Percentiles rank a stretch among this genome's conserved stretches.
phyloP scores from a whole-genome alignment of 2,329 filamentous ascomycete genomes.

The Coniochaeta sp. region DNA sequence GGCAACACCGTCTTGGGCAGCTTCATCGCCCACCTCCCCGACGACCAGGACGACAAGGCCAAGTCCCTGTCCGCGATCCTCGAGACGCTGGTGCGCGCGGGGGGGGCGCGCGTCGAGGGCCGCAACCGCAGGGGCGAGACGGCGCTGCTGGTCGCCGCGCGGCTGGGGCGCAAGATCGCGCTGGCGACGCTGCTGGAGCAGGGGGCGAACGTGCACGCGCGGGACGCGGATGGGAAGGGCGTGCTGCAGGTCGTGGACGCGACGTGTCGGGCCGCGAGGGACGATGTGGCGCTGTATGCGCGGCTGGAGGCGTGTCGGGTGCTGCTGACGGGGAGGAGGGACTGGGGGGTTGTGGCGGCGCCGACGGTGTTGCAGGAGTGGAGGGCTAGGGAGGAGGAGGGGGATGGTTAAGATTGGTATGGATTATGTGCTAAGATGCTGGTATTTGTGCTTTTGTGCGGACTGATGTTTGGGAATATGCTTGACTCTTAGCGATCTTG shows the following conservation, averaged over 20 bases:
- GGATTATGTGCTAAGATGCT: no score
- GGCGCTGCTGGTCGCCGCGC: constrained; percentile 45
- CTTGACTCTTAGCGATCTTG: no score
- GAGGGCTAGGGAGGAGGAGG: constrained; percentile 3
- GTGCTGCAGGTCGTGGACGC: constrained; percentile 33
- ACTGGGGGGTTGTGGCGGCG: constrained; percentile 17
- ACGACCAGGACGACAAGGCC: constrained; percentile 41
- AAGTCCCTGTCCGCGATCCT: constrained; percentile 37
- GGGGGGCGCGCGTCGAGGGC: constrained; percentile 39
- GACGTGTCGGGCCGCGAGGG: constrained; percentile 13
- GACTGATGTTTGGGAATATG: no score
- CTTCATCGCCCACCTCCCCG: constrained; percentile 41
- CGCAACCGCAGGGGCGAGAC: constrained; percentile 50
- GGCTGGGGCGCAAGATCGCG: constrained; percentile 45
- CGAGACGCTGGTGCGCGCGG: constrained; percentile 29
- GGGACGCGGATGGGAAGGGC: constrained; percentile 35
- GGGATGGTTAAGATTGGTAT: neutral
- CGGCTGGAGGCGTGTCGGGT: constrained; percentile 22
- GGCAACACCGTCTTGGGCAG: constrained; percentile 50
- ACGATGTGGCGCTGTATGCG: constrained; percentile 21
- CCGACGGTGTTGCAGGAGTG: constrained; percentile 14
- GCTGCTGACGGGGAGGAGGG: constrained; percentile 20
- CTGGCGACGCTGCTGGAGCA: constrained; percentile 36
- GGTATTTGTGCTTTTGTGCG: no score
- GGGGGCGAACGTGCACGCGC: constrained; percentile 39